phyloP scores from a whole-genome alignment of 371 early-diverging fungal genomes.

The Parasitella parasitica region DNA sequence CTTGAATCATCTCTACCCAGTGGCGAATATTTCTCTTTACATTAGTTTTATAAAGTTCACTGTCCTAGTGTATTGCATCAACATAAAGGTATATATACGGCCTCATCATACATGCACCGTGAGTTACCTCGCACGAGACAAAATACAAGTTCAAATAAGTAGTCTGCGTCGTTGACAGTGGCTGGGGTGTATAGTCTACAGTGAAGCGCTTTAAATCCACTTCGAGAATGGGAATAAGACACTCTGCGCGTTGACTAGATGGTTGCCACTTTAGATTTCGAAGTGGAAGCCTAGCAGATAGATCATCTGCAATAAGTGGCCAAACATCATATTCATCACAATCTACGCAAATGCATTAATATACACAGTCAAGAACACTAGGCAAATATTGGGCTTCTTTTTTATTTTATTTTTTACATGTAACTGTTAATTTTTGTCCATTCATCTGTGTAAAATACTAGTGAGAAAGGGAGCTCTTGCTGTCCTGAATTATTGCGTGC shows the following conservation, averaged over 20 bases:
- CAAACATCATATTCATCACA: constrained; percentile 79
- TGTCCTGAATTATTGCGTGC: neutral
- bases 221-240: constrained; percentile 62
- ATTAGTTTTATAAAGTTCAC: constrained; percentile 76
- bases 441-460: constrained; percentile 6
- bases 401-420: too few relatives aligned
- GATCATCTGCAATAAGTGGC: constrained; percentile 70
- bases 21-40: constrained; percentile 75
- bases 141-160: constrained; percentile 81
- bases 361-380: too few relatives aligned
- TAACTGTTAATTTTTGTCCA: constrained; percentile 29
- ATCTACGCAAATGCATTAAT: constrained; percentile 45
- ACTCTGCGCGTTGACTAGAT: constrained; percentile 63
- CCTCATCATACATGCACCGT: too few relatives aligned
- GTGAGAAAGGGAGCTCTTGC: neutral
- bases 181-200: constrained; percentile 48
- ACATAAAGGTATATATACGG: neutral
- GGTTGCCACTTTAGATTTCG: constrained; percentile 84
- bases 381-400: neutral
- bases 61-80: constrained; percentile 54
- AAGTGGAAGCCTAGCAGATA: constrained; percentile 77
- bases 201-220: constrained; percentile 70
- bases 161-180: constrained; percentile 61
- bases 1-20: constrained; percentile 77
- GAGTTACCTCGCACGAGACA: constrained; percentile 82